Evolutionary conservation across 805 yeast genomes (phyloP), one percentile per base, ranked within the genome.

Genomic region (Kodamaea neixiangensis): DNA sequence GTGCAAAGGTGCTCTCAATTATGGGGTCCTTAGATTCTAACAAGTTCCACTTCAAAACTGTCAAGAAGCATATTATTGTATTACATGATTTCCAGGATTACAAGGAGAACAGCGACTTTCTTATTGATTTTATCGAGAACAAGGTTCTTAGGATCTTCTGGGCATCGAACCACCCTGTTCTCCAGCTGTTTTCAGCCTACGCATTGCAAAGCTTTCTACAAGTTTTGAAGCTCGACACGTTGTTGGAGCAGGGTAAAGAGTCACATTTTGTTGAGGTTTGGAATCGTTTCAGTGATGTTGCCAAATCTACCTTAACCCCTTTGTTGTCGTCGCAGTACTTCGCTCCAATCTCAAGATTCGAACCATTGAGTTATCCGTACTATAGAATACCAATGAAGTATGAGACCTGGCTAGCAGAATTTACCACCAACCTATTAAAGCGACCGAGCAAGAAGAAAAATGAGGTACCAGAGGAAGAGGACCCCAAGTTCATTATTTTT

Each of bases 201-300:
- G 87, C 93, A 0, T 89, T 94, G 81, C 99, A 94, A 64, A 94
- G 90, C 55, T 84, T 86, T 45, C 68, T 94, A 47, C 83, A 83
- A 55, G 77, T 82, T 13, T 76, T 90, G 62, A 22, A 42, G 7
- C 18, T 40, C 4, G 40, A 83, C 80, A 2, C 66, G 84, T 18
- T 71, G n/a, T 13, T 15, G 14, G 43, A n/a, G 6, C 25, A 33
- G 34, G 44, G 22, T 7, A 18, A 49, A 53, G 55, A 25, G 45
- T 37, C 41, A 15, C 41, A 37, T 18, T 37, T 17, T 37, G 41
- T 37, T 14, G 51, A 43, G 18, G 69, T 83, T 1, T 88, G 96
- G 96, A 68, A 75, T 13, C 73, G 72, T 49, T 81, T 90, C 51
- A 80, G 81, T 53, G 86, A 82, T 35, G 73, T 84, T 25, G 79